A percentile compares a stretch with the other conserved stretches of the same genome.
These are phyloP conservation scores for Globisporangium nagaii DNA, from an alignment of 352 stramenopile species.

Conservation along the genomic window DNA sequence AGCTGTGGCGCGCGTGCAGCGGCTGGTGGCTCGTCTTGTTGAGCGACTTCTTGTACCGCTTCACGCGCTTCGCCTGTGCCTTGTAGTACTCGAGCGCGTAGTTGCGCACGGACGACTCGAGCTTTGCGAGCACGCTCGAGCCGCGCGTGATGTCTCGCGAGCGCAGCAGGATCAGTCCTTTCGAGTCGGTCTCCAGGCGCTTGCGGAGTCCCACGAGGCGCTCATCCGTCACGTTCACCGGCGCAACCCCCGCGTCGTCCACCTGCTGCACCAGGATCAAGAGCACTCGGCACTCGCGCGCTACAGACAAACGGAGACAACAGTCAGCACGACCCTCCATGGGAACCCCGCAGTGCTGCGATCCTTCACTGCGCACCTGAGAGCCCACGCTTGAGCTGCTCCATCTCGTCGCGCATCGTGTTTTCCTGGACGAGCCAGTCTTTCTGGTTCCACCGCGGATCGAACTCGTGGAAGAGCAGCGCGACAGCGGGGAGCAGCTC, in stretches of 20 bases:
- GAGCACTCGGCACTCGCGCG: slow-evolving; percentile 71
- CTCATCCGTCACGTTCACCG: slow-evolving; percentile 71
- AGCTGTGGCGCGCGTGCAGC: slow-evolving; percentile 70
- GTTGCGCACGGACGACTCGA: slow-evolving; percentile 66
- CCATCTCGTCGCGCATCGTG: slow-evolving; percentile 65
- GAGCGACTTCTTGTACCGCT: slow-evolving; percentile 79
- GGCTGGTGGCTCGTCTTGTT: slow-evolving; percentile 55
- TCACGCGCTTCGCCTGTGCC: slow-evolving; percentile 82
- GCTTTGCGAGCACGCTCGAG: slow-evolving; percentile 57
- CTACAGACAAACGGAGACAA: slow-evolving; percentile 5
- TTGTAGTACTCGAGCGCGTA: slow-evolving; percentile 88
- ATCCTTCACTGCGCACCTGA: slow-evolving; percentile 18
- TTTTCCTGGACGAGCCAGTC: slow-evolving; percentile 73
- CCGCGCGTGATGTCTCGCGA: slow-evolving; percentile 57
- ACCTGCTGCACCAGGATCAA: slow-evolving; percentile 78
- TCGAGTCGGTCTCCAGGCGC: slow-evolving; percentile 69
- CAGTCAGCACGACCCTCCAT: too few species aligned
- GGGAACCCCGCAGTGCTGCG: too few species aligned
- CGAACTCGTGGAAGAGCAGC: slow-evolving; percentile 82
- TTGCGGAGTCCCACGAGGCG: slow-evolving; percentile 58
- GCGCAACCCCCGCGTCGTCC: slow-evolving; percentile 54
- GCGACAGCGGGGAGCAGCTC: slow-evolving; percentile 73
- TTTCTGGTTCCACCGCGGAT: slow-evolving; percentile 60
- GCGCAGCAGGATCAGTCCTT: slow-evolving; percentile 61
- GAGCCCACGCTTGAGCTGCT: slow-evolving; percentile 60